Evolutionary conservation across 345 rosid species (phyloP).

Genomic region (Pistacia atlantica): DNA sequence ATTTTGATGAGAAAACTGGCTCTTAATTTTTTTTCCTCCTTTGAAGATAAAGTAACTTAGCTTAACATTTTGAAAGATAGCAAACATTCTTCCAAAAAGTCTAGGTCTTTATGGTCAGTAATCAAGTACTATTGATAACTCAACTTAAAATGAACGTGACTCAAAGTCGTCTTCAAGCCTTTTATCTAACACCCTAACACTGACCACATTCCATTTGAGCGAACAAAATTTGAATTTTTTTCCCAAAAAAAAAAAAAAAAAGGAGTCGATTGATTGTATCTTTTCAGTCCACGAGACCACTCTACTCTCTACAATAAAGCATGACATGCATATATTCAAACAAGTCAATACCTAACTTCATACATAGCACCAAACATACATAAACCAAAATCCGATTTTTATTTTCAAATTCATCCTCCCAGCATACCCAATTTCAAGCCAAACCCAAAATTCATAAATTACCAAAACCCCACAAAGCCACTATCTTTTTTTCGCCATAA

Average conservation of each 20-base stretch:
- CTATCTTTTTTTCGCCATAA: neutral
- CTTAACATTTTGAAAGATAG: neutral
- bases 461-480: neutral
- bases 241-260: neutral
- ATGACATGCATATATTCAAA: slow-evolving; percentile 1
- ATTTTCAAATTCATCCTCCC: slow-evolving; percentile 6
- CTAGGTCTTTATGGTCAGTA: neutral
- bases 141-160: neutral
- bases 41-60: neutral
- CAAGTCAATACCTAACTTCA: slow-evolving; percentile 7
- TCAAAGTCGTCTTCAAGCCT: slow-evolving; percentile 1
- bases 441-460: slow-evolving; percentile 2
- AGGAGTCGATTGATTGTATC: neutral
- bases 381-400: slow-evolving; percentile 10
- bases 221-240: neutral
- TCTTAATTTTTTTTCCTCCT: neutral
- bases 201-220: neutral
- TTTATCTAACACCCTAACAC: neutral
- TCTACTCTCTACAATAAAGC: neutral
- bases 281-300: neutral
- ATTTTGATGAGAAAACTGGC: neutral
- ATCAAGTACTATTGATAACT: neutral
- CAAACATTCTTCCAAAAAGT: neutral
- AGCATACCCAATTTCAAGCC: slow-evolving; percentile 12
- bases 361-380: slow-evolving; percentile 4